Evolutionary conservation across 2,329 filamentous ascomycete species (phyloP).

Genomic region (Ciborinia camelliae): DNA sequence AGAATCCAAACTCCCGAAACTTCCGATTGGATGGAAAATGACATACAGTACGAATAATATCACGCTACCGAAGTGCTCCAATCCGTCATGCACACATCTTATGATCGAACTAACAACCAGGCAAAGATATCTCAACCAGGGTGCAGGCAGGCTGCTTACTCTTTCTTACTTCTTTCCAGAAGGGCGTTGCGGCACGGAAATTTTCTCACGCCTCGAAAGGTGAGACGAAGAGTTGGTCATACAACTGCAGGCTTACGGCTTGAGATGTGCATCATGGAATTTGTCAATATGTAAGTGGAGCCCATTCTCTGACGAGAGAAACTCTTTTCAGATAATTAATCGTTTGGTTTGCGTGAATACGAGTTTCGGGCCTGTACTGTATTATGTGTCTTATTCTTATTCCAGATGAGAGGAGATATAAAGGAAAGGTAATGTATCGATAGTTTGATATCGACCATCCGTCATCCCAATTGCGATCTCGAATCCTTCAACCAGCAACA

Average conservation of each 20-base stretch:
- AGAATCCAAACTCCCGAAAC: neutral
- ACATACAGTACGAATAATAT: too few relatives aligned
- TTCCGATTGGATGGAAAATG: neutral
- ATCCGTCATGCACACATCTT: conserved; percentile 1
- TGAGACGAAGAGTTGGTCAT: conserved; percentile 8
- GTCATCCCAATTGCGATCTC: neutral
- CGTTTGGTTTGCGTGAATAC: neutral
- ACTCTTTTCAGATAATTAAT: neutral
- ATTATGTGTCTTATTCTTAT: neutral
- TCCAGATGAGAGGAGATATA: neutral
- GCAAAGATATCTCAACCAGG: neutral
- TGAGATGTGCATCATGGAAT: neutral
- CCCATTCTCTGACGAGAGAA: conserved; percentile 15
- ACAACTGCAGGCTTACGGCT: conserved; percentile 15
- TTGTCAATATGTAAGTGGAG: conserved; percentile 6
- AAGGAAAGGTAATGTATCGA: neutral
- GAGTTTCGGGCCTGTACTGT: conserved; percentile 2
- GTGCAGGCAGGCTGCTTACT: too few relatives aligned
- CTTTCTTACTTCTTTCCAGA: conserved; percentile 4
- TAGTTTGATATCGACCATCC: neutral
- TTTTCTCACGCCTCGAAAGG: neutral
- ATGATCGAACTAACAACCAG: neutral
- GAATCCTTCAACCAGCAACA: neutral
- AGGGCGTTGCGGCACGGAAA: conserved; percentile 5
- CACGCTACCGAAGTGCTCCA: neutral